Base-by-base conservation (phyloP, 345 rosid genomes). In the Hibiscus syriacus region DNA sequence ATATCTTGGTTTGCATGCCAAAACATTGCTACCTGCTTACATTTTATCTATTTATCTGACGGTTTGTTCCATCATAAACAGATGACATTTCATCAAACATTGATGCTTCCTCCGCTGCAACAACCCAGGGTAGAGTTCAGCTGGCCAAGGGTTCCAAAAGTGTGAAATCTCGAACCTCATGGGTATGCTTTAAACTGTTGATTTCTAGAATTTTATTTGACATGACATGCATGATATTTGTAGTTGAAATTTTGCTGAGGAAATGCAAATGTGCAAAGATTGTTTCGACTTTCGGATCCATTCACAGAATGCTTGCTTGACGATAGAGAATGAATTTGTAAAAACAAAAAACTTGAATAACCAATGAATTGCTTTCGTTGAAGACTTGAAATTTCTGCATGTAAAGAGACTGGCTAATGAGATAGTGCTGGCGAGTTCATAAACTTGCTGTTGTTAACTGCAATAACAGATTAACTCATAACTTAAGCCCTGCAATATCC, bases 21-120 rank as follows among this genome's bases (percentile, higher is more conserved):
- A 50, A 9, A 5, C 16, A 63, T 5, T 19, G 39, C 16, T n/a
- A 66, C 69, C 20, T 68, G 16, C 49, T 10, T 43, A 16, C 17
- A 2, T n/a, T n/a, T n/a, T n/a, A n/a, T n/a, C n/a, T n/a, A n/a
- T 43, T 22, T 17, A 49, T 61, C 7, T 1, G n/a, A 23, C 38
- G 71, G n/a, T 25, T 0, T 58, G 13, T 70, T 74, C 11, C 58
- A 48, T 54, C 50, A 20, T 16, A 11, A n/a, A 67, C 77, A 87
- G 92, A 87, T 72, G 92, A 87, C 66, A 77, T 87, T 72, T 79
- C 76, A 11, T 87, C 92, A 14, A 81, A 83, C 67, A 75, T 84
- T 23, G 89, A 83, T 23, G 64, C 77, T 73, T 84, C 92, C 4
- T 68, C 82, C 48, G 73, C 60, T 61, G 80, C 87, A 59, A 73